Conservation (phyloP, 2,329 filamentous ascomycete genomes). For the Colletotrichum karsti region DNA sequence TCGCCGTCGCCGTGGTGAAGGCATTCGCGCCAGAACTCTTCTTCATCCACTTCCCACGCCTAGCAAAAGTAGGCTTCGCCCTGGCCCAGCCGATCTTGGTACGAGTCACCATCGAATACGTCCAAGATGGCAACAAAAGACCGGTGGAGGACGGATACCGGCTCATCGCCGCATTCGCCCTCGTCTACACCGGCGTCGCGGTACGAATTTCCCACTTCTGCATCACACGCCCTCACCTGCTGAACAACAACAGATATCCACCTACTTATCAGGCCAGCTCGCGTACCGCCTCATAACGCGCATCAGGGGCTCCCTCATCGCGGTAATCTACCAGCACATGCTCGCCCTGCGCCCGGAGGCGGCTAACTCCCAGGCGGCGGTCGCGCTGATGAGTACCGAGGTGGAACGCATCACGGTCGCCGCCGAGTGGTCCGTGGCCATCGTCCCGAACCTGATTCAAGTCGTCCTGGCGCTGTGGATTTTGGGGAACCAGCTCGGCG, state of each 20-base stretch:
- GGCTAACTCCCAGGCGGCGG: slow-evolving; percentile 28
- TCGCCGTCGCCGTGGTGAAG: neutral
- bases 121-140: neutral
- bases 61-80: slow-evolving; percentile 44
- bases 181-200: slow-evolving; percentile 52
- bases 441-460: slow-evolving; percentile 29
- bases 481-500: slow-evolving; percentile 43
- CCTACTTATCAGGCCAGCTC: slow-evolving; percentile 27
- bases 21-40: slow-evolving; percentile 32
- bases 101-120: slow-evolving; percentile 30
- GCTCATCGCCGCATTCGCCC: slow-evolving; percentile 47
- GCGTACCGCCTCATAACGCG: slow-evolving; percentile 33
- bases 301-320: slow-evolving; percentile 37
- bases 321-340: slow-evolving; percentile 35
- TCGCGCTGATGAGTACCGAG: slow-evolving; percentile 39
- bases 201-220: neutral
- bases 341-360: slow-evolving; percentile 27
- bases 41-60: slow-evolving; percentile 37
- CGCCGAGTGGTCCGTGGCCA: slow-evolving; percentile 30
- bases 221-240: no score
- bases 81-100: slow-evolving; percentile 57
- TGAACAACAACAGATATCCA: slow-evolving; percentile 7
- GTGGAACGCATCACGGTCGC: slow-evolving; percentile 35
- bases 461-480: slow-evolving; percentile 37
- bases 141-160: slow-evolving; percentile 39